Conservation (phyloP, 495 filamentous ascomycete genomes). For the Daldinia decipiens region DNA sequence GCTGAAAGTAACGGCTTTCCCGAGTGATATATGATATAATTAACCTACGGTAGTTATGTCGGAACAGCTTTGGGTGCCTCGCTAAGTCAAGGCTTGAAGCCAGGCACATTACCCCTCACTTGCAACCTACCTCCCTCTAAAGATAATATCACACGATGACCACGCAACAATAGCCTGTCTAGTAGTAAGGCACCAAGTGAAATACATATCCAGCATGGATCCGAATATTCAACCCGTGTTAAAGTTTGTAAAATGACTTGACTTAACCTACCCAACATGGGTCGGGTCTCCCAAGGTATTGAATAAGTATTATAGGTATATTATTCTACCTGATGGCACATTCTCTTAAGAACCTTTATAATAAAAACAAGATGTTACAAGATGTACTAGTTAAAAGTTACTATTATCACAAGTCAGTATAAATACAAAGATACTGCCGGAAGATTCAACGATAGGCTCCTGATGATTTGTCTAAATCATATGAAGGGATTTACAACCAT, state of each 20-base stretch:
- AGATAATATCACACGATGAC: neutral
- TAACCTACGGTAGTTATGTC: neutral
- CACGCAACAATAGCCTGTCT: constrained; percentile 4
- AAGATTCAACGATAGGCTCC: neutral
- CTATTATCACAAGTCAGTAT: neutral
- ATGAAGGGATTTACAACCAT: neutral
- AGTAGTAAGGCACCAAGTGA: neutral
- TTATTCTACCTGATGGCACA: too few relatives aligned
- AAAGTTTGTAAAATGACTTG: neutral
- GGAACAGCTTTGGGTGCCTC: neutral
- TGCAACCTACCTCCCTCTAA: neutral
- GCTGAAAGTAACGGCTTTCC: too few relatives aligned
- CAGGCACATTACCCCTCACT: constrained; percentile 6
- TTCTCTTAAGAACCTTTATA: neutral
- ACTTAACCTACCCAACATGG: neutral
- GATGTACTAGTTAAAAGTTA: neutral
- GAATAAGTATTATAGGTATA: neutral
- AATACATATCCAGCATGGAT: neutral
- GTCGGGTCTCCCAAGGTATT: neutral
- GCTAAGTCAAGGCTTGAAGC: neutral
- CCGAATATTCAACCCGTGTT: neutral
- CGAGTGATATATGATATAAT: too few relatives aligned
- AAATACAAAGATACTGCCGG: neutral
- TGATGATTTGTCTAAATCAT: neutral
- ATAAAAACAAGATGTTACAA: too few relatives aligned